Percentiles rank a stretch among this genome's conserved stretches.
Conservation (phyloP, 2,329 filamentous ascomycete species). For the Didymella pomorum region DNA sequence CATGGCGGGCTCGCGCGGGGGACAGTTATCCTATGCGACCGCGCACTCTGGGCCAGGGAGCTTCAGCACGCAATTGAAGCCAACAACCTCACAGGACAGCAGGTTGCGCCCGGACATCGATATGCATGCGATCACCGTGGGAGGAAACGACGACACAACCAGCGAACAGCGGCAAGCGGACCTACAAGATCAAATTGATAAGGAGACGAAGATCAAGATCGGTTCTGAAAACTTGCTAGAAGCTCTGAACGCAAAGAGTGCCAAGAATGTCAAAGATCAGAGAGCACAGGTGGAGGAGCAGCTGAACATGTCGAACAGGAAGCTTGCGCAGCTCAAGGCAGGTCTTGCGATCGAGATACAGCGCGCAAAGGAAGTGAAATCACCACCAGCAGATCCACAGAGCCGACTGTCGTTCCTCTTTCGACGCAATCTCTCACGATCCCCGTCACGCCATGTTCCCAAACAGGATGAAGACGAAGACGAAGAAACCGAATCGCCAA, state of each 20-base stretch:
- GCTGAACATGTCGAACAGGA: slow-evolving; percentile 84
- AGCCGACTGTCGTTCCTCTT: slow-evolving; percentile 67
- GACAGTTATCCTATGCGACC: slow-evolving; percentile 70
- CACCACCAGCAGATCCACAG: slow-evolving; percentile 55
- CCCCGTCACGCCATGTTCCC: slow-evolving; percentile 56
- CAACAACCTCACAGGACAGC: slow-evolving; percentile 70
- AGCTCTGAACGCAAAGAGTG: slow-evolving; percentile 91
- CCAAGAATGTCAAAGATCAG: slow-evolving; percentile 86
- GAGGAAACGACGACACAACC: slow-evolving; percentile 67
- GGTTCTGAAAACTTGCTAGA: slow-evolving; percentile 98
- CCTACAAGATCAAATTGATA: slow-evolving; percentile 85
- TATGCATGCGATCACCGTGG: slow-evolving; percentile 59
- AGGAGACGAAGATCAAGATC: slow-evolving; percentile 97
- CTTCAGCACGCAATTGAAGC: slow-evolving; percentile 87
- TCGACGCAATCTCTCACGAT: slow-evolving; percentile 62
- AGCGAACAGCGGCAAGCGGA: slow-evolving; percentile 77
- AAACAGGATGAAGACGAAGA: slow-evolving; percentile 69
- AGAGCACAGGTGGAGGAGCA: slow-evolving; percentile 73
- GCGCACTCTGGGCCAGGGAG: slow-evolving; percentile 74
- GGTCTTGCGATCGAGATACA: slow-evolving; percentile 68
- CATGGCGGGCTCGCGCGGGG: slow-evolving; percentile 69
- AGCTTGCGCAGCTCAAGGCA: slow-evolving; percentile 66
- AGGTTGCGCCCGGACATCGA: slow-evolving; percentile 65
- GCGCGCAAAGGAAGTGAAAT: slow-evolving; percentile 63
- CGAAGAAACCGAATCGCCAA: slow-evolving; percentile 80